Conservation (phyloP, 164 flowering plant genomes). For the Houttuynia cordata region DNA sequence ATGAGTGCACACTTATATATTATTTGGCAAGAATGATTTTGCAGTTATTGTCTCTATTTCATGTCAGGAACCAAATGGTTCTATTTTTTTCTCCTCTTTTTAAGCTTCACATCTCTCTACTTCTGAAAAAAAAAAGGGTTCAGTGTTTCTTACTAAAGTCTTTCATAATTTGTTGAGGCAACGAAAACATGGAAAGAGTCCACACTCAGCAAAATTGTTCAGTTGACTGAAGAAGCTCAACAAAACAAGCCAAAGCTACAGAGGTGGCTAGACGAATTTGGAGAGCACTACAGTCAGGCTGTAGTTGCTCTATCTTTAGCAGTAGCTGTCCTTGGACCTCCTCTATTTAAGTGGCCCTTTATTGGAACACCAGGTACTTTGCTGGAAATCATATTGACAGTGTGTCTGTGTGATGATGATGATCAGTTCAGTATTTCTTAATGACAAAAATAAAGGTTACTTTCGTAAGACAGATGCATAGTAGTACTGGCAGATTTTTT, state of each 20-base stretch:
- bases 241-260: constrained; percentile 86
- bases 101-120: too few species aligned
- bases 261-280: constrained; percentile 98
- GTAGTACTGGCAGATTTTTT: too few species aligned
- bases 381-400: not conserved
- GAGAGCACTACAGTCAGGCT: constrained; percentile 82
- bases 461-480: too few species aligned
- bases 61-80: not conserved
- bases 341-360: constrained; percentile 88
- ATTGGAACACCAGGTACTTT: constrained; percentile 71
- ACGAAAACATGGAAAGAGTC: constrained; percentile 90
- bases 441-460: not conserved
- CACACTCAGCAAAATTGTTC: constrained; percentile 74
- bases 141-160: not conserved
- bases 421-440: not conserved
- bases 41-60: not conserved
- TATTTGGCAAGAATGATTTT: not conserved
- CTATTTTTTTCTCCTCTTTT: too few species aligned
- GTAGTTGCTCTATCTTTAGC: constrained; percentile 71
- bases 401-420: not conserved
- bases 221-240: constrained; percentile 92
- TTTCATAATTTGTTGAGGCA: constrained; percentile 34
- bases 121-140: too few species aligned
- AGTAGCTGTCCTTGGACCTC: constrained; percentile 82
- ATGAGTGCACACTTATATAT: not conserved